Evolutionary conservation across 1,284 basidiomycete species (phyloP).

Genomic region (Rhodofomes roseus): DNA sequence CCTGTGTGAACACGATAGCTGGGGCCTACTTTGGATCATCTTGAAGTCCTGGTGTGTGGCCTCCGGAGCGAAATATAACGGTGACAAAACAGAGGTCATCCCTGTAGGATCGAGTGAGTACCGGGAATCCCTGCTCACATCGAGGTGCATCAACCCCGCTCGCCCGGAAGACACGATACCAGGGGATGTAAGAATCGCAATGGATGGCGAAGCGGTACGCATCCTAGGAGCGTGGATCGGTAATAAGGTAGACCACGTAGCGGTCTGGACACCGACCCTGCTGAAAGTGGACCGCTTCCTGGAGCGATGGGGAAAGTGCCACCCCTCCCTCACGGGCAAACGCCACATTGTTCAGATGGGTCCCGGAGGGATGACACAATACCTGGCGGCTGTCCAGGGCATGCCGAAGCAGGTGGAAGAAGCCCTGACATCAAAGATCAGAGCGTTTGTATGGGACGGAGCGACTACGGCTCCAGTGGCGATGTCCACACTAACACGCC

Average conservation of each 20-base stretch:
- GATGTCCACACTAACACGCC: neutral
- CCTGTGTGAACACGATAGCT: neutral
- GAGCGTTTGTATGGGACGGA: neutral
- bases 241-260: slow-evolving; percentile 10
- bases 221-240: slow-evolving; percentile 28
- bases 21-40: neutral
- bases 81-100: neutral
- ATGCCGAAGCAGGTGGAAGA: slow-evolving; percentile 18
- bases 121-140: no score
- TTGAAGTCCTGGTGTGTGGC: neutral
- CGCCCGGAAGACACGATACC: neutral
- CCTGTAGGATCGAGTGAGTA: neutral
- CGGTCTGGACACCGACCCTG: slow-evolving; percentile 19
- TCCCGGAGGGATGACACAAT: slow-evolving; percentile 21
- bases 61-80: neutral
- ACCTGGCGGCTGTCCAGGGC: slow-evolving; percentile 22
- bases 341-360: slow-evolving; percentile 19
- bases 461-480: neutral
- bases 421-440: neutral
- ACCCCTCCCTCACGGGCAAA: slow-evolving; percentile 16
- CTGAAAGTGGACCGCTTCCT: slow-evolving; percentile 14
- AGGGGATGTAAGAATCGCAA: slow-evolving; percentile 10
- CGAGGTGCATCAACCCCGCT: no score
- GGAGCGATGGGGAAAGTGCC: slow-evolving; percentile 14
- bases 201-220: slow-evolving; percentile 21